Percentiles rank a stretch among this genome's conserved stretches.
Conservation (phyloP, 2,329 filamentous ascomycete species). For the Rutstroemia sydowiana region DNA sequence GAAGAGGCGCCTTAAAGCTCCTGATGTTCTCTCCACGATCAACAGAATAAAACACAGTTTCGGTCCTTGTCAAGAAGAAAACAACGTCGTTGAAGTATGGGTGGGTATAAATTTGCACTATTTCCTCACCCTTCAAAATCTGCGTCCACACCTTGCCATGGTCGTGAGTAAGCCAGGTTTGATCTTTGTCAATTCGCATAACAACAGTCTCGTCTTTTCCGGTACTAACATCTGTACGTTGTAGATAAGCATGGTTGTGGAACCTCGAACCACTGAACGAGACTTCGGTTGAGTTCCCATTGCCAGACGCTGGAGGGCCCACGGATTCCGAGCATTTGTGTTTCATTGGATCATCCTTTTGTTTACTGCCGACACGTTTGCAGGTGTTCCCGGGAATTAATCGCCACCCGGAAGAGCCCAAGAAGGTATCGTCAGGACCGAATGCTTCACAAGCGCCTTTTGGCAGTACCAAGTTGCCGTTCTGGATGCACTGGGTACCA, state of each 20-base stretch:
- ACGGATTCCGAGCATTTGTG: slow-evolving; percentile 63
- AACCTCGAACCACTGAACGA: slow-evolving; percentile 53
- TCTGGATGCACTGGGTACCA: slow-evolving; percentile 59
- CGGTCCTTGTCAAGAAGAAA: slow-evolving; percentile 68
- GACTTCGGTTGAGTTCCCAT: slow-evolving; percentile 54
- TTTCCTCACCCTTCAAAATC: slow-evolving; percentile 60
- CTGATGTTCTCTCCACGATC: slow-evolving; percentile 71
- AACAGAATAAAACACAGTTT: slow-evolving; percentile 69
- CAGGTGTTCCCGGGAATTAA: slow-evolving; percentile 81
- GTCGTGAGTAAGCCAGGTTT: slow-evolving; percentile 67
- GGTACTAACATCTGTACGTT: slow-evolving; percentile 58
- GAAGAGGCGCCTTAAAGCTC: slow-evolving; percentile 62
- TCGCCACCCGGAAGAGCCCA: slow-evolving; percentile 83
- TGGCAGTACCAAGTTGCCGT: slow-evolving; percentile 53
- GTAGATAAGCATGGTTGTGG: slow-evolving; percentile 64
- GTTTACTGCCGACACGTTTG: slow-evolving; percentile 48
- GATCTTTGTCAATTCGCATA: slow-evolving; percentile 36
- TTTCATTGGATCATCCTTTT: slow-evolving; percentile 68
- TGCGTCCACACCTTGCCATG: slow-evolving; percentile 83
- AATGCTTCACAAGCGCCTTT: slow-evolving; percentile 61
- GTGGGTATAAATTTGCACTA: slow-evolving; percentile 69
- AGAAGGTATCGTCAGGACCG: slow-evolving; percentile 55
- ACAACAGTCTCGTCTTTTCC: slow-evolving; percentile 67
- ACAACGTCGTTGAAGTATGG: slow-evolving; percentile 75
- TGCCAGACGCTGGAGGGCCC: slow-evolving; percentile 50